Percentiles rank a stretch among this genome's conserved stretches.
These are phyloP conservation scores for Aegilops umbellulata DNA, from an alignment of 176 grass and related monocot species.

Conservation along the genomic window DNA sequence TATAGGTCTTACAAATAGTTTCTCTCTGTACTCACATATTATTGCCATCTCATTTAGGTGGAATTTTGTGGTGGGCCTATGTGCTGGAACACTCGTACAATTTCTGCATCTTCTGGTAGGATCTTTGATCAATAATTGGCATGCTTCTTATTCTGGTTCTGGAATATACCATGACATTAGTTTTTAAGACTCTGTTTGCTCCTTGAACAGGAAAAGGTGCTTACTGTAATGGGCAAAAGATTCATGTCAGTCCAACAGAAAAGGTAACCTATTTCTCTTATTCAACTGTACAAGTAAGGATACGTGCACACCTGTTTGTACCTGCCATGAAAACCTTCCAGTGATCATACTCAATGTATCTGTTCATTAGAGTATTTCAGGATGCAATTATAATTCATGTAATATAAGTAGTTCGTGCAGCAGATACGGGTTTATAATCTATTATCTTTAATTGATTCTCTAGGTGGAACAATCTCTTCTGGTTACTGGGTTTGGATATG, in stretches of 20 bases:
- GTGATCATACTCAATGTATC: neutral
- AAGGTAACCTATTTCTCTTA: constrained; percentile 50
- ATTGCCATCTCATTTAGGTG: constrained; percentile 49
- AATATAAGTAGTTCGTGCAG: neutral
- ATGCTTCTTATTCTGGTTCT: constrained; percentile 13
- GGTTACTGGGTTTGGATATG: constrained; percentile 98
- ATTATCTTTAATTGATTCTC: constrained; percentile 36
- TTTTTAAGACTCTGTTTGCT: constrained; percentile 27
- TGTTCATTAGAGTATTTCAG: constrained; percentile 29
- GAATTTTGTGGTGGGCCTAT: constrained; percentile 95
- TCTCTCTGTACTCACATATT: constrained; percentile 16
- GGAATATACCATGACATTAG: neutral
- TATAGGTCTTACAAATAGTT: neutral
- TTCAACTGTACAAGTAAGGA: constrained; percentile 16
- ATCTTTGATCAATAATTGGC: constrained; percentile 21
- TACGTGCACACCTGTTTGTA: constrained; percentile 1
- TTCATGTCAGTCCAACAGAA: constrained; percentile 88
- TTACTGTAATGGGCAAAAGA: constrained; percentile 93
- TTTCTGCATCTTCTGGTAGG: constrained; percentile 80
- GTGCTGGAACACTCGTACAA: constrained; percentile 91
- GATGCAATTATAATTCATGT: constrained; percentile 11
- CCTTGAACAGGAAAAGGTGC: constrained; percentile 73
- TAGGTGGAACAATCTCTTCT: constrained; percentile 96
- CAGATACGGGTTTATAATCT: neutral
- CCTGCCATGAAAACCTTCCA: neutral